Conservation (phyloP, 2,329 filamentous ascomycete species). For the Lasiodiplodia theobromae region DNA sequence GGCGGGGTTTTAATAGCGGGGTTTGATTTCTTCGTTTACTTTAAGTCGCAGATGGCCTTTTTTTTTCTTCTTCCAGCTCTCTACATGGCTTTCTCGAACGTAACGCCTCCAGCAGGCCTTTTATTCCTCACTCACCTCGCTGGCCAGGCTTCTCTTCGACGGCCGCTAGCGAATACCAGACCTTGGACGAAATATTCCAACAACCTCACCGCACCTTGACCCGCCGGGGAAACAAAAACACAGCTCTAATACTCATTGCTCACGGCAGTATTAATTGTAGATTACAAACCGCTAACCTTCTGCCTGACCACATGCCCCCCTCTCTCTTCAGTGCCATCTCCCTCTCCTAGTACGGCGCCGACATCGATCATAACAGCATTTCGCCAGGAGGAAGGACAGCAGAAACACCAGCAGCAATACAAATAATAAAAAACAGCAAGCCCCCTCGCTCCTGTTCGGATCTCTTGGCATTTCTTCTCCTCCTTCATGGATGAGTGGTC, state of each 20-base stretch:
- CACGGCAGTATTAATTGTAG: background rate
- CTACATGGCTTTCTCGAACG: constrained; percentile 2
- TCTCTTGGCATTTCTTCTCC: background rate
- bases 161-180: background rate
- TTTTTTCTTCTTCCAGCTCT: constrained; percentile 12
- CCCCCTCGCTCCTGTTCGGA: background rate
- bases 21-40: background rate
- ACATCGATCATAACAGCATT: background rate
- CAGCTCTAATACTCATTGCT: background rate
- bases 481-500: background rate
- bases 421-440: background rate
- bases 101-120: background rate
- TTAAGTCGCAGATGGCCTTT: constrained; percentile 3
- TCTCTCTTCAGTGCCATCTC: background rate
- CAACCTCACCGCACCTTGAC: background rate
- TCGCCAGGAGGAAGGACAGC: background rate
- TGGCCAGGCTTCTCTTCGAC: constrained; percentile 1
- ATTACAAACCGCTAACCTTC: background rate
- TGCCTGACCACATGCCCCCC: background rate
- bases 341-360: background rate
- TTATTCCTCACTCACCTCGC: background rate
- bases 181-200: background rate
- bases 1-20: background rate
- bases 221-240: background rate
- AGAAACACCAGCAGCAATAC: background rate